Percentiles rank a stretch among this genome's conserved stretches.
These are phyloP conservation scores for Ajuga reptans DNA, from an alignment of 305 asterid genomes.

Conservation along the genomic window DNA sequence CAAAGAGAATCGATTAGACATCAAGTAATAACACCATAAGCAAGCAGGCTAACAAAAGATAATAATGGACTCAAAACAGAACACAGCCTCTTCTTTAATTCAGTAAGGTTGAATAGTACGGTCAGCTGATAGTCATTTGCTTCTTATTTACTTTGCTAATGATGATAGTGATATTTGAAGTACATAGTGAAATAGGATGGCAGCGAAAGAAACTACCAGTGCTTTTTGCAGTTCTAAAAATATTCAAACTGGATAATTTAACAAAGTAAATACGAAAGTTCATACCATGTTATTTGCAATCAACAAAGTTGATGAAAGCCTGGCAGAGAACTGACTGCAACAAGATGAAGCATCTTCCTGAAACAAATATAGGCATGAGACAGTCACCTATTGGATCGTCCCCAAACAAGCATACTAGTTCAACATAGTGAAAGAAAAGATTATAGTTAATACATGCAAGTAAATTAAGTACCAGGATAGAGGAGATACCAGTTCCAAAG, in stretches of 20 bases:
- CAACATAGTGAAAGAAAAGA: conserved; percentile 3
- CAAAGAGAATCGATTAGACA: background rate
- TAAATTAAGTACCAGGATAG: conserved; percentile 38
- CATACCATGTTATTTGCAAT: conserved; percentile 77
- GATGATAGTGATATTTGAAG: background rate
- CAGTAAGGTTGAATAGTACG: background rate
- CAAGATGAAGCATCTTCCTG: conserved; percentile 48
- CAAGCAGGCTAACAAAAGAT: background rate
- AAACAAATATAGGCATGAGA: conserved; percentile 21
- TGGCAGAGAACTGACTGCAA: conserved; percentile 60
- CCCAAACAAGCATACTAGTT: conserved; percentile 2
- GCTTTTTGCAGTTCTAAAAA: background rate
- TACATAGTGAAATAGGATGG: background rate
- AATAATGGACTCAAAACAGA: background rate
- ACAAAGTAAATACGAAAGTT: conserved; percentile 14
- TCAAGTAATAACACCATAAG: background rate
- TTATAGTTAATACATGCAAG: conserved; percentile 11
- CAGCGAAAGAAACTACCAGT: background rate
- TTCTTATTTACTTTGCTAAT: background rate
- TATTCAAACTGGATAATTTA: background rate
- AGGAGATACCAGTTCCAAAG: conserved; percentile 59
- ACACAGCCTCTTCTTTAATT: background rate
- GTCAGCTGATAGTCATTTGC: background rate
- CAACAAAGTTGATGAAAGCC: conserved; percentile 64
- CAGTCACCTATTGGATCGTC: conserved; percentile 14